phyloP scores from a whole-genome alignment of 1,139 yeast genomes.

The Scheffersomyces insectosa region DNA sequence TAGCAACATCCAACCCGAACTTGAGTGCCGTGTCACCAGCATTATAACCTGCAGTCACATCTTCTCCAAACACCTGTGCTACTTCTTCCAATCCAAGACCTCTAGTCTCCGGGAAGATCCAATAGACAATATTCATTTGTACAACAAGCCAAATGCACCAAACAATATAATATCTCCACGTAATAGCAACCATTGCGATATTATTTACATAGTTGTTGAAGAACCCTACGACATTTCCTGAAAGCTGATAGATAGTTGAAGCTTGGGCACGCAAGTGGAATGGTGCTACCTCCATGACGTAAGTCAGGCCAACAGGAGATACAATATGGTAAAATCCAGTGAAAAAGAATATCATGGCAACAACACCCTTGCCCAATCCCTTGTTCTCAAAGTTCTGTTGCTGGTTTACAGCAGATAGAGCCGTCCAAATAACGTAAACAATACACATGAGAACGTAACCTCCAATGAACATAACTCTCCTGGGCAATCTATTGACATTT shows the following conservation, averaged over 20 bases:
- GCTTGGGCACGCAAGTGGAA: constrained; percentile 15
- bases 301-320: constrained; percentile 25
- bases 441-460: constrained; percentile 33
- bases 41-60: constrained; percentile 7
- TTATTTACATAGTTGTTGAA: constrained; percentile 56
- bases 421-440: constrained; percentile 38
- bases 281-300: constrained; percentile 34
- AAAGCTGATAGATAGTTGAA: constrained; percentile 10
- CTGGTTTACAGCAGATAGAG: constrained; percentile 38
- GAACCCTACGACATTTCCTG: constrained; percentile 5
- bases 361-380: constrained; percentile 41
- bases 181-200: constrained; percentile 58
- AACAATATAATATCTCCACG: constrained; percentile 63
- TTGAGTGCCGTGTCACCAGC: constrained; percentile 1
- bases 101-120: constrained; percentile 51
- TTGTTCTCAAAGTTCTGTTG: constrained; percentile 32
- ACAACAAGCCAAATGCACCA: constrained; percentile 42
- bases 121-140: constrained; percentile 37
- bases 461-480: constrained; percentile 48
- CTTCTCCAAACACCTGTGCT: constrained; percentile 48
- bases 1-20: too few relatives aligned
- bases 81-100: constrained; percentile 58
- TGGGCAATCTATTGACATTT: constrained; percentile 30
- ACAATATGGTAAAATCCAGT: constrained; percentile 39
- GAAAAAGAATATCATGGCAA: constrained; percentile 48